Percentiles rank a stretch among this genome's conserved stretches.
Conservation (phyloP, 371 early-diverging fungal species). For the Mucor ambiguus region DNA sequence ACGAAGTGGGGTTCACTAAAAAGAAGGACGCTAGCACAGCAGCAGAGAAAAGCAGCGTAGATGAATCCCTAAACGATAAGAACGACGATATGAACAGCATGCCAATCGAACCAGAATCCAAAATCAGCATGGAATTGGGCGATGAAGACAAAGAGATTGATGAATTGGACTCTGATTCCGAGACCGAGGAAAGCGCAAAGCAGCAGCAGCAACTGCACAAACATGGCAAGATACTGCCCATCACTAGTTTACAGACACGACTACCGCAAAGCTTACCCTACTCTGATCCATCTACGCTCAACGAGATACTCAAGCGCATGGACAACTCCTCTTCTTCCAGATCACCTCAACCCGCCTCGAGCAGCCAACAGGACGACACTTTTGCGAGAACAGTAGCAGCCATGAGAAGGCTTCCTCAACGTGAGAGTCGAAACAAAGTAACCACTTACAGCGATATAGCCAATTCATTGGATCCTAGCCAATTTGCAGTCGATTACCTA, state of each 20-base stretch:
- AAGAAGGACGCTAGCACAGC: not conserved
- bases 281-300: not conserved
- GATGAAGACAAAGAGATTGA: slow-evolving; percentile 11
- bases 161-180: slow-evolving; percentile 10
- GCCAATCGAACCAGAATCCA: not conserved
- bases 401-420: not conserved
- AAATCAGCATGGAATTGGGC: not conserved
- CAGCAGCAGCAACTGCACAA: no score
- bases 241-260: no score
- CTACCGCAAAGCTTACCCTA: no score
- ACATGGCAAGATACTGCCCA: no score
- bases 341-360: not conserved
- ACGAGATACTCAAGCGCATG: not conserved
- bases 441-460: slow-evolving; percentile 14
- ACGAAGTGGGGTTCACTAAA: not conserved
- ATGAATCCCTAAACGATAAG: not conserved
- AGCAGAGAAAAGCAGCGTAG: not conserved
- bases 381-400: not conserved
- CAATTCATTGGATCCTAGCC: slow-evolving; percentile 3
- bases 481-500: not conserved
- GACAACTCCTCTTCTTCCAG: not conserved
- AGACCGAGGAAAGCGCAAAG: not conserved
- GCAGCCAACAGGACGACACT: not conserved
- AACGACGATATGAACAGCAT: not conserved
- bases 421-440: not conserved